These are phyloP conservation scores for Stephania cephalantha DNA, from an alignment of 164 flowering plant genomes.

Conservation along the genomic window DNA sequence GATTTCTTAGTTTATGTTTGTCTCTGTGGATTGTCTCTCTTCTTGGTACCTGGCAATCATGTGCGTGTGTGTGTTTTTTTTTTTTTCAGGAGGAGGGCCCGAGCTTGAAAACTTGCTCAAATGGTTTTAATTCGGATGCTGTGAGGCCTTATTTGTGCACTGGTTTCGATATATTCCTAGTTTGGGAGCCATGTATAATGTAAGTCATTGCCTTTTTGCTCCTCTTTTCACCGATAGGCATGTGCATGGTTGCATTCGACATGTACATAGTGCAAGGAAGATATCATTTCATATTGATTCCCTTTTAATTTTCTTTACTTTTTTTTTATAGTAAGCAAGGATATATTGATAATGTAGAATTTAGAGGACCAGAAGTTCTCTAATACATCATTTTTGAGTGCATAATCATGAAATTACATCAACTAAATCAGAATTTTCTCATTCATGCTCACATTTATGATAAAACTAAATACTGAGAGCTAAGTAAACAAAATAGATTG, in stretches of 20 bases:
- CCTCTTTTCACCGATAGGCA: background rate
- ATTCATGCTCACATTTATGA: too few species aligned
- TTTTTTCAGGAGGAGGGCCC: conserved; percentile 28
- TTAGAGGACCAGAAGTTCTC: too few species aligned
- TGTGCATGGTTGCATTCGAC: background rate
- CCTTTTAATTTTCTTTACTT: too few species aligned
- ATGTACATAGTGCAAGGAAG: background rate
- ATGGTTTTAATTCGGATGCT: conserved; percentile 24
- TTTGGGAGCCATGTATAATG: conserved; percentile 94
- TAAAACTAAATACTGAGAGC: too few species aligned
- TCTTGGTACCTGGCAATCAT: background rate
- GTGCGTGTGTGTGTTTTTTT: background rate
- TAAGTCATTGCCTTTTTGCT: conserved; percentile 29
- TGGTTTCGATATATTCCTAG: conserved; percentile 81
- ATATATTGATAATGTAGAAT: too few species aligned
- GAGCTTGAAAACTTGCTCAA: conserved; percentile 16
- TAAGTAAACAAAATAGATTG: too few species aligned
- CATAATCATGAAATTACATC: too few species aligned
- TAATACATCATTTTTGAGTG: too few species aligned
- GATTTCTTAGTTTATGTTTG: background rate
- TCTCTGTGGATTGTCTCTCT: background rate
- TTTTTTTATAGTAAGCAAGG: too few species aligned
- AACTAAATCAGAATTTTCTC: too few species aligned
- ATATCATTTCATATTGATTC: too few species aligned
- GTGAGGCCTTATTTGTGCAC: conserved; percentile 81